Percentiles rank a stretch among this genome's conserved stretches.
Conservation (phyloP, 768 basidiomycete genomes). For the Cystobasidium onofrii region DNA sequence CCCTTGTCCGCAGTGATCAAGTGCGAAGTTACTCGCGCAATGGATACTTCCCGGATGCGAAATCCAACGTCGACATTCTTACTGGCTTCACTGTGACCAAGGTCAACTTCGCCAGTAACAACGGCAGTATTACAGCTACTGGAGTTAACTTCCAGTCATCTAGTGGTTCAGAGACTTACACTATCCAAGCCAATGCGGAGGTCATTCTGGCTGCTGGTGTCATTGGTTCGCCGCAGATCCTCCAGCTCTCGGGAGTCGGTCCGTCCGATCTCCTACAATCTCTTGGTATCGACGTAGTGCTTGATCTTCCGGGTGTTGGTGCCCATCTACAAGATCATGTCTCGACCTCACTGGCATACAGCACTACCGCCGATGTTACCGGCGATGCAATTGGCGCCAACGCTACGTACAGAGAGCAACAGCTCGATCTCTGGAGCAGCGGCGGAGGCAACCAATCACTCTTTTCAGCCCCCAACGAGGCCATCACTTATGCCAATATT, state of each 20-base stretch:
- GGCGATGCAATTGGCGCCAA: slow-evolving; percentile 38
- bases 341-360: slow-evolving; percentile 34
- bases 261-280: slow-evolving; percentile 43
- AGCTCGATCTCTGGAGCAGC: slow-evolving; percentile 35
- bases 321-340: slow-evolving; percentile 49
- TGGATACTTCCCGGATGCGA: slow-evolving; percentile 47
- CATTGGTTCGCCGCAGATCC: slow-evolving; percentile 43
- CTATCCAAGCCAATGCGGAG: slow-evolving; percentile 48
- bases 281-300: slow-evolving; percentile 44
- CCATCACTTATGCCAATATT: slow-evolving; percentile 51
- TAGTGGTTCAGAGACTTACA: slow-evolving; percentile 39
- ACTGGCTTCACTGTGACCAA: slow-evolving; percentile 49
- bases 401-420: slow-evolving; percentile 34
- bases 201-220: slow-evolving; percentile 48
- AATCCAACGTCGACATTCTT: slow-evolving; percentile 48
- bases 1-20: neutral
- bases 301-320: slow-evolving; percentile 51
- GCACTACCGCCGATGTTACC: slow-evolving; percentile 27
- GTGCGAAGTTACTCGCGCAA: slow-evolving; percentile 47
- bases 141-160: slow-evolving; percentile 47
- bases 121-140: slow-evolving; percentile 44
- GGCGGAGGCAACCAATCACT: slow-evolving; percentile 34
- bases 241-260: slow-evolving; percentile 51
- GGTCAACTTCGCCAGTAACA: slow-evolving; percentile 44
- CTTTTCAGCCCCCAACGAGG: slow-evolving; percentile 57